phyloP scores from a whole-genome alignment of 768 basidiomycete species.

The Tremella mesenterica region DNA sequence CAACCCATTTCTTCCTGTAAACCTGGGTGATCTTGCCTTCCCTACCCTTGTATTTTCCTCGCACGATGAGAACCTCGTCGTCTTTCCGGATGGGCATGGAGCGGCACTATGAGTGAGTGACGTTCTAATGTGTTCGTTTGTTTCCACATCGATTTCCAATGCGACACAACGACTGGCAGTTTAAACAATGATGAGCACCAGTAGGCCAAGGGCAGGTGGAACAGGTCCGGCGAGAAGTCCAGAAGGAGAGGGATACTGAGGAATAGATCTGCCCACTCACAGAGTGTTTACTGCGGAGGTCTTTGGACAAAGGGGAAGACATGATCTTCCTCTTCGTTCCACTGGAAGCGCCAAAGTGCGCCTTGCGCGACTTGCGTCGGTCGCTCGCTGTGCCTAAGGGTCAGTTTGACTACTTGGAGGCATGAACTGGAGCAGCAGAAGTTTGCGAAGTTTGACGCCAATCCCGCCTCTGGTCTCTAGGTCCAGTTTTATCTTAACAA shows the following conservation, averaged over 20 bases:
- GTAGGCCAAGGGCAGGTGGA: no score
- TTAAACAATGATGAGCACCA: no score
- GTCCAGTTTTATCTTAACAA: background rate
- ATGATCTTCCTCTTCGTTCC: slow-evolving; percentile 94
- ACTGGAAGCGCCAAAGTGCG: slow-evolving; percentile 92
- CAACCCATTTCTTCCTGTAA: slow-evolving; percentile 98
- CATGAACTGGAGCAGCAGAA: background rate
- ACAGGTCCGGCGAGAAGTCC: no score
- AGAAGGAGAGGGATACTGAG: no score
- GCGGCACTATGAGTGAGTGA: slow-evolving; percentile 55
- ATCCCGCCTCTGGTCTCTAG: no score
- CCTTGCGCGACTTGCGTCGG: slow-evolving; percentile 96
- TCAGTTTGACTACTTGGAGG: slow-evolving; percentile 5
- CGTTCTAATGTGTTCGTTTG: background rate
- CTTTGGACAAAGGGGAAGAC: slow-evolving; percentile 92
- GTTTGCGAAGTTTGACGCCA: no score
- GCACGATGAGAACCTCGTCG: slow-evolving; percentile 92
- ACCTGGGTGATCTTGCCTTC: slow-evolving; percentile 94
- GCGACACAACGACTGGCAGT: no score
- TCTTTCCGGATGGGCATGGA: slow-evolving; percentile 94
- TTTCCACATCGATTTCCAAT: background rate
- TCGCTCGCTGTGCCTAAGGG: slow-evolving; percentile 42
- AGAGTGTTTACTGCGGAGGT: slow-evolving; percentile 82
- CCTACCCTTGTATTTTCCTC: slow-evolving; percentile 96
- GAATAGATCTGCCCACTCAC: slow-evolving; percentile 49